A percentile compares a stretch with the other conserved stretches of the same genome.
Evolutionary conservation across 1,284 basidiomycete species (phyloP).

Genomic region (Cystobasidiaceae sp.): DNA sequence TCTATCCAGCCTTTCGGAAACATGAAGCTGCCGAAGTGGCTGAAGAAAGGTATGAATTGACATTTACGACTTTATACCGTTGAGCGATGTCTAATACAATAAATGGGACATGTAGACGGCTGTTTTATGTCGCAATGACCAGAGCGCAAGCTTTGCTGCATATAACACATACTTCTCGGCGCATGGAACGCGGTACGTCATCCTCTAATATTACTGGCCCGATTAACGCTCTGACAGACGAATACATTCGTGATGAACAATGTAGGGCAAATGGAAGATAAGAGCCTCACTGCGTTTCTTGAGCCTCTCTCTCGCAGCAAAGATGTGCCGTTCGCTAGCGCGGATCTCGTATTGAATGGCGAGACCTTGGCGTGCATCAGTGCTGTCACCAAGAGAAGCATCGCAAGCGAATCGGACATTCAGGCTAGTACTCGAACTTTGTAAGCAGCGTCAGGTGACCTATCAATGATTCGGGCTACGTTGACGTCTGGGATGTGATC

Average conservation of each 20-base stretch:
- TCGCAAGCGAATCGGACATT: background rate
- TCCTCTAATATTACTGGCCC: too few relatives aligned
- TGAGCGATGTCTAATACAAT: too few relatives aligned
- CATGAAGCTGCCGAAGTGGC: slow-evolving; percentile 59
- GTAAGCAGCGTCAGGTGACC: background rate
- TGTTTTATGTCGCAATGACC: slow-evolving; percentile 87
- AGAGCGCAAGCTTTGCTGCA: slow-evolving; percentile 74
- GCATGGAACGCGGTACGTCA: slow-evolving; percentile 40
- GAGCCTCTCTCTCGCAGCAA: background rate
- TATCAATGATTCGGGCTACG: background rate
- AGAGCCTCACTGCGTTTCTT: slow-evolving; percentile 18
- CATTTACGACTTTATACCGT: background rate
- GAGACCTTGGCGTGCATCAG: background rate
- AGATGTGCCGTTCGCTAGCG: background rate
- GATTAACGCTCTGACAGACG: too few relatives aligned
- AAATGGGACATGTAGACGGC: slow-evolving; percentile 52
- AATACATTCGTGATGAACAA: background rate
- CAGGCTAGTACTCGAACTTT: background rate
- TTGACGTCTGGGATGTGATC: too few relatives aligned
- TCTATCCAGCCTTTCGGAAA: slow-evolving; percentile 70
- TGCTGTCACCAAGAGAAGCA: background rate
- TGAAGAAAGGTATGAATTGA: slow-evolving; percentile 63
- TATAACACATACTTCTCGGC: slow-evolving; percentile 50
- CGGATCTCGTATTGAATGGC: background rate
- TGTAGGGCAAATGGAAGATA: slow-evolving; percentile 12